phyloP scores from a whole-genome alignment of 805 yeast genomes.

The Metschnikowia kunwiensis region DNA sequence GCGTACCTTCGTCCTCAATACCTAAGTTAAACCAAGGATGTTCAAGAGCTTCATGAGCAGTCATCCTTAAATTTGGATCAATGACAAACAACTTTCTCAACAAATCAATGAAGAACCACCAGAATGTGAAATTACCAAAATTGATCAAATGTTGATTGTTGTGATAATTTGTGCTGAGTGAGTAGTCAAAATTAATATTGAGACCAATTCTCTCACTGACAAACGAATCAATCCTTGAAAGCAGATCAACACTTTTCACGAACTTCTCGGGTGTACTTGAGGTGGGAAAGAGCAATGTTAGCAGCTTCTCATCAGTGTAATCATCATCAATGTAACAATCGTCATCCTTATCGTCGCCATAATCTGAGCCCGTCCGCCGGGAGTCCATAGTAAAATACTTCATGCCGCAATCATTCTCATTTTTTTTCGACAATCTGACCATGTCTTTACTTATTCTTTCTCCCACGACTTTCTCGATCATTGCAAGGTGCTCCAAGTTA shows the following conservation, averaged over 20 bases:
- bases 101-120: conserved; percentile 68
- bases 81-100: conserved; percentile 38
- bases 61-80: conserved; percentile 37
- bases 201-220: conserved; percentile 42
- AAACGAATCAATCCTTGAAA: conserved; percentile 43
- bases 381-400: conserved; percentile 32
- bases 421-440: conserved; percentile 33
- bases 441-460: conserved; percentile 45
- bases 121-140: conserved; percentile 67
- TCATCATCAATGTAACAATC: conserved; percentile 32
- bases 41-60: conserved; percentile 41
- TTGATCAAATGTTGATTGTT: conserved; percentile 42
- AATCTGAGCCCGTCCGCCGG: conserved; percentile 7
- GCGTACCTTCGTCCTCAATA: conserved; percentile 45
- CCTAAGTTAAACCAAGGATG: conserved; percentile 51
- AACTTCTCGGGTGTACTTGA: conserved; percentile 38
- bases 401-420: conserved; percentile 41
- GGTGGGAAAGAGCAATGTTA: conserved; percentile 38
- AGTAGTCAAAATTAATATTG: conserved; percentile 37
- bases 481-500: conserved; percentile 87
- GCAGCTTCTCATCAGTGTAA: conserved; percentile 22
- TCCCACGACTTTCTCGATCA: conserved; percentile 83
- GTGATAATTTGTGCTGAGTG: conserved; percentile 37
- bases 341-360: conserved; percentile 21
- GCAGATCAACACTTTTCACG: conserved; percentile 36